Percentiles rank a stretch among this genome's conserved stretches.
Conservation (phyloP, 305 asterid genomes). For the Fraxinus angustifolia region DNA sequence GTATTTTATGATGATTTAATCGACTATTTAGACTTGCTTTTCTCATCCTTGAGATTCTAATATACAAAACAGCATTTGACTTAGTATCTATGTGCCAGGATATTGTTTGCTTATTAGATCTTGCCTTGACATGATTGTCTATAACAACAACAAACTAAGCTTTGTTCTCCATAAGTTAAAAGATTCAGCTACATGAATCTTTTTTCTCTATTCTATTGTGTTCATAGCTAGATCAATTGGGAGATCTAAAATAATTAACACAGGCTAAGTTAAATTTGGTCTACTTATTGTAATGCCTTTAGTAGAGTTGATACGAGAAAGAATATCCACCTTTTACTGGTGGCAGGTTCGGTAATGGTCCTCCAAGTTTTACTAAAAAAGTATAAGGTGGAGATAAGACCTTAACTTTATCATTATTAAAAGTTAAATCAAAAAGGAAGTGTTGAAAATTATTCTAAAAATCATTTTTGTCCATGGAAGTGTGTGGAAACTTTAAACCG, state of each 20-base stretch:
- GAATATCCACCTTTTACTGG: slow-evolving; percentile 7
- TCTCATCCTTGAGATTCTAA: slow-evolving; percentile 1
- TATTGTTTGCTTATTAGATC: slow-evolving; percentile 12
- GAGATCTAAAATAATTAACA: background rate
- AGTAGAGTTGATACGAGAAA: background rate
- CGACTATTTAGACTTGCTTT: slow-evolving; percentile 18
- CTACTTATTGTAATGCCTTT: background rate
- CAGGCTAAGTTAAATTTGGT: background rate
- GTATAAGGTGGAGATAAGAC: background rate
- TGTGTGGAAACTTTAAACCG: background rate
- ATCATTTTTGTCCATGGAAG: background rate
- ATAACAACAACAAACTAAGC: background rate
- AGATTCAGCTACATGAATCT: background rate
- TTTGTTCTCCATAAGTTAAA: background rate
- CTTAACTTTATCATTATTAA: background rate
- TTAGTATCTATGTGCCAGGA: slow-evolving; percentile 12
- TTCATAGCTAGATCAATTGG: background rate
- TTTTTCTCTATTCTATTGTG: background rate
- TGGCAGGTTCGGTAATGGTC: slow-evolving; percentile 6
- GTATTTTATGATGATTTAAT: slow-evolving; percentile 22
- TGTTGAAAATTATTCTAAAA: background rate
- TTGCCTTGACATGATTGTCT: slow-evolving; percentile 7
- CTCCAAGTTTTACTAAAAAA: slow-evolving; percentile 15
- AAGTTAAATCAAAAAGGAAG: background rate
- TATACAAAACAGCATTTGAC: slow-evolving; percentile 1